Evolutionary conservation across 1,284 basidiomycete genomes (phyloP).

Genomic region (Ceratorhiza oryzae-sativae): DNA sequence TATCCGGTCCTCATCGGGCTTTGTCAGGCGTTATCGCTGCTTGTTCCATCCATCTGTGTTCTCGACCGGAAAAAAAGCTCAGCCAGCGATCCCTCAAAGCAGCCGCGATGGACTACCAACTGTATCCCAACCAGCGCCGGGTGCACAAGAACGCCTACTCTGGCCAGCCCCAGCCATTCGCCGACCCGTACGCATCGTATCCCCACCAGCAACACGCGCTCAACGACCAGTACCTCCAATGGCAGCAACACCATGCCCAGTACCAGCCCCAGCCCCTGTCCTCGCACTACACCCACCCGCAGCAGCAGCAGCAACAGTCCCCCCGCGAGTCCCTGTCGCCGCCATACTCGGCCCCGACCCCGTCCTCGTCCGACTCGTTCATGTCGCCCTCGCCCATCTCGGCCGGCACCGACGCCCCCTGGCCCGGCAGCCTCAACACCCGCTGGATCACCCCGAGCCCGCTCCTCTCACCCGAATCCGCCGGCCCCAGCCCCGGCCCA

Average conservation of each 20-base stretch:
- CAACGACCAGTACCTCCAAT: not conserved
- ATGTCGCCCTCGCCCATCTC: constrained; percentile 6
- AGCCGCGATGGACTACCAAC: constrained; percentile 7
- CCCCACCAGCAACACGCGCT: not conserved
- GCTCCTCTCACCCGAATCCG: not conserved
- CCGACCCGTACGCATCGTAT: not conserved
- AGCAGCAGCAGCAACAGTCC: too few species aligned
- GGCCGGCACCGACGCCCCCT: not conserved
- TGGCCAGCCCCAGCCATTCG: not conserved
- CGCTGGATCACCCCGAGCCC: constrained; percentile 17
- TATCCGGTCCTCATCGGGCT: constrained; percentile 2
- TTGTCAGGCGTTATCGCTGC: not conserved
- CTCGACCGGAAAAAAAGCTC: not conserved
- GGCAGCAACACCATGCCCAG: constrained; percentile 13
- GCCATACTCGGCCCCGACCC: not conserved
- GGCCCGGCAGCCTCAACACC: not conserved
- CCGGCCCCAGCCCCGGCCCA: not conserved
- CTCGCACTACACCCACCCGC: constrained; percentile 17
- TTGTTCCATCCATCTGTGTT: not conserved
- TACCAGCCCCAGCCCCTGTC: not conserved
- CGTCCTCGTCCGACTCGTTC: not conserved
- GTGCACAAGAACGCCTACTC: constrained; percentile 13
- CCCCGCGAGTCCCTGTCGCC: constrained; percentile 3
- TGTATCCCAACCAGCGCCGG: constrained; percentile 24
- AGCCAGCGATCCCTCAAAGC: not conserved